A percentile compares a stretch with the other conserved stretches of the same genome.
Evolutionary conservation across 192 early-diverging fungal genomes (phyloP).

Genomic region (Dissophora globulifera): DNA sequence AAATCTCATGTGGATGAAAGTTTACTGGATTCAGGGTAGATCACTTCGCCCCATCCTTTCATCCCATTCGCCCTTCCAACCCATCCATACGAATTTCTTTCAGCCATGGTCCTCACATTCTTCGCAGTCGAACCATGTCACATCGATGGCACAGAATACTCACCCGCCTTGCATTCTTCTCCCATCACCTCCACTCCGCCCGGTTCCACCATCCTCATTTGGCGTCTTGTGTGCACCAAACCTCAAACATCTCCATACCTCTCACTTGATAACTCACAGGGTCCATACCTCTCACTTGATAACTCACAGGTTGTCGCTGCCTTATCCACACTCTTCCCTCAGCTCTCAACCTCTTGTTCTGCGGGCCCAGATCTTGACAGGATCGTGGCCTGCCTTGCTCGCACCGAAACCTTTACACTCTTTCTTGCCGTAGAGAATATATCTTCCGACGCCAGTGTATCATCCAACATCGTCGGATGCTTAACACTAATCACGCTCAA

Average conservation of each 20-base stretch:
- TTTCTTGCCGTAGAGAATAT: conserved; percentile 25
- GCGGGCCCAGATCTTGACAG: conserved; percentile 16
- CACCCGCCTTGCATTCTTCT: neutral
- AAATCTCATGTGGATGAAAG: no score
- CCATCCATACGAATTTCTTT: no score
- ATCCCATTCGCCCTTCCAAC: no score
- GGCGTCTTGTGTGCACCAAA: conserved; percentile 8
- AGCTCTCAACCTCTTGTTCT: conserved; percentile 15
- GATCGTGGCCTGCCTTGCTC: conserved; percentile 22
- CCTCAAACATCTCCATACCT: neutral
- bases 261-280: neutral
- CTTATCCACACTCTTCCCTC: conserved; percentile 27
- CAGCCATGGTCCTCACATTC: conserved; percentile 1
- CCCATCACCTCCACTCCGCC: neutral
- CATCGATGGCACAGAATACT: neutral
- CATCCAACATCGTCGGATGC: conserved; percentile 44
- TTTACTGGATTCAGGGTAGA: no score
- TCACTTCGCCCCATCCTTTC: no score
- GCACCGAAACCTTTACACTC: conserved; percentile 22
- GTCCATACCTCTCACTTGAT: conserved; percentile 9
- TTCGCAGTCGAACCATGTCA: conserved; percentile 19
- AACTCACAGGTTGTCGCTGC: neutral
- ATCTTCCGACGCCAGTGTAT: neutral
- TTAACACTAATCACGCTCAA: conserved; percentile 45
- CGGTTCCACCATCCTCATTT: conserved; percentile 13